Base-by-base conservation (phyloP, 768 basidiomycete species). In the Trametes cingulata region DNA sequence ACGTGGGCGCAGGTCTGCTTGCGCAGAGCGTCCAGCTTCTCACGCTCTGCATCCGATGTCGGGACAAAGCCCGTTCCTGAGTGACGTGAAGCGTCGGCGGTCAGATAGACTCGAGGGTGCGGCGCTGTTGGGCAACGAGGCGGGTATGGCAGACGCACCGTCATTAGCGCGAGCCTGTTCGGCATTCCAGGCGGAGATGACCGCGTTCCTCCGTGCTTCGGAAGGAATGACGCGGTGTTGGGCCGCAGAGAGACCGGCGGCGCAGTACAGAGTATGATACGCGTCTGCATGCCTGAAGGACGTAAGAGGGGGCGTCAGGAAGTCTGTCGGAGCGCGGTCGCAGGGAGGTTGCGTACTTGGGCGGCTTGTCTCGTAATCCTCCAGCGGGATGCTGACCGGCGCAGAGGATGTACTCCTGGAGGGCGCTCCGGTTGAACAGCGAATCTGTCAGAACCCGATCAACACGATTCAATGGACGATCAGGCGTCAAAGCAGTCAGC, bases 261-360 rank as follows among this genome's bases (percentile, higher is more conserved):
- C 82, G 69, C 93, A 95, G 73, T 96, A 98, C 36, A 92, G 75
- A 0, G 96, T 97, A 69, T 99, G 97, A 71, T 99, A 99, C 39
- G 92, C 82, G 70, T 99, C 97, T n/a, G 95, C 77, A n/a, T 74
- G 74, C 74, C 94, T 95, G 64, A 20, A 6, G 25, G 19, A 53
- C 37, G 48, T 43, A 54, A 52, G n/a, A 52, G 20, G 20, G 47
- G 42, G 25, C 35, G 43, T 50, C 19, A 61, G 40, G 40, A n/a
- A 25, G 6, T 22, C 22, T 33, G 25, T 36, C 24, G 20, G 13
- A 33, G 40, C 46, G 43, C n/a, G 12, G 36, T 37, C 17, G 15
- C 36, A 17, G 39, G 17, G 19, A 37, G 39, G 10, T 33, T 50
- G 72, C 84, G 53, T 72, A 92, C 91, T 97, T 98, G 39, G 93